Conservation (phyloP, 129 eudicot species). For the Glebionis coronaria region DNA sequence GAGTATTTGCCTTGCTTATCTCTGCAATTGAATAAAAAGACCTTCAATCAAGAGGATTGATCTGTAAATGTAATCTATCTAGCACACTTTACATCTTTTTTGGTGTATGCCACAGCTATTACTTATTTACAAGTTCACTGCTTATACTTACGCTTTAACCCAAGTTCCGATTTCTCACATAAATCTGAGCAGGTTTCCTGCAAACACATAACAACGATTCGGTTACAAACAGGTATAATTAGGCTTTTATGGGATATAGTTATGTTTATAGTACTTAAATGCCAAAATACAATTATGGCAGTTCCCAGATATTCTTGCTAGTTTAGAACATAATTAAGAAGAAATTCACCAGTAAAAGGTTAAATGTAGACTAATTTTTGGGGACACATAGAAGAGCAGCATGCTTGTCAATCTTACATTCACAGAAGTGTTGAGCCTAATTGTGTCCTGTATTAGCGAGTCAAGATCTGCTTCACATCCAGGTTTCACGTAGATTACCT, state of each 20-base stretch:
- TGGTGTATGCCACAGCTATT: neutral
- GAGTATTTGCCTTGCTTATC: constrained; percentile 40
- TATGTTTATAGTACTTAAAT: too few relatives aligned
- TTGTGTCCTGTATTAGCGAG: constrained; percentile 70
- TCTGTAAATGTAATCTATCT: neutral
- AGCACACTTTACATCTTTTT: constrained; percentile 1
- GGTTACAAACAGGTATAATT: constrained; percentile 8
- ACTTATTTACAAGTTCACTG: neutral
- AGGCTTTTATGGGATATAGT: neutral
- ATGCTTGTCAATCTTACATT: constrained; percentile 38
- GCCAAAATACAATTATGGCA: too few relatives aligned
- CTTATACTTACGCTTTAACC: constrained; percentile 51
- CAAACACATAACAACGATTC: constrained; percentile 21
- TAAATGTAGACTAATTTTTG: neutral
- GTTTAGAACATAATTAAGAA: constrained; percentile 6
- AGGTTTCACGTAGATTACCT: constrained; percentile 90
- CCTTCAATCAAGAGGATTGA: constrained; percentile 4
- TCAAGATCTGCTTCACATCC: constrained; percentile 91
- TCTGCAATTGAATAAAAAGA: constrained; percentile 42
- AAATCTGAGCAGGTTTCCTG: constrained; percentile 88
- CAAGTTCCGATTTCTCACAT: constrained; percentile 73
- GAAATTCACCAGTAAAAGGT: constrained; percentile 1
- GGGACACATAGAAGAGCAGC: constrained; percentile 1
- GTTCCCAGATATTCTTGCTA: neutral
- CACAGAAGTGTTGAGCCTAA: constrained; percentile 70